Evolutionary conservation across 1,284 basidiomycete species (phyloP), one percentile per base, ranked within the genome.

Genomic region (Calocybe gambosa): DNA sequence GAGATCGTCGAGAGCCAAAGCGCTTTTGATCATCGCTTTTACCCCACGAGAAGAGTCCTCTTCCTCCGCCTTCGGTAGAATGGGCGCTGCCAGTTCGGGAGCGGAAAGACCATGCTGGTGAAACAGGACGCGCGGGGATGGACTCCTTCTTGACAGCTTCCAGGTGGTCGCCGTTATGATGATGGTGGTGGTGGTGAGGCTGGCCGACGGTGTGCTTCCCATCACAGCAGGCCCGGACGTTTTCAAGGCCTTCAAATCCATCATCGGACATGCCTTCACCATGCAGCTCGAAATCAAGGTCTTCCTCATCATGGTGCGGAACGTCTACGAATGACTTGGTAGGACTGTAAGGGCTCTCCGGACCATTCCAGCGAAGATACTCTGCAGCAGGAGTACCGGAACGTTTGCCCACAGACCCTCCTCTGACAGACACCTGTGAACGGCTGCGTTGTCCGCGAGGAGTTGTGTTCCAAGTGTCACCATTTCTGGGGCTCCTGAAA

Each of bases 191-290:
- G 43, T 77, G 73, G 15, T 77, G 71, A 16, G 75, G 68, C 47
- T 74, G 75, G 0, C 82, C 82, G 29, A 89, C 84, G 0, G 87
- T 88, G 65, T 99, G 95, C 39, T 75, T 78, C 57, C 95, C 95
- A 63, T 94, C 91, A 59, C 93, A 97, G 65, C 93, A 97, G 1
- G 93, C 93, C 26, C 92, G 78, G 20, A 95, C 92, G 58, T 96
- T 95, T 66, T 97, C 94, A 39, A 99, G 62, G 0, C 93, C 95
- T 58, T 98, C 94, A 61, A 83, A 99, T 1, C 80, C 89, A 42
- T 85, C 84, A 53, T 92, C 89, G 7, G 82, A 85, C 57, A 84
- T 70, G 16, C 77, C 77, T 35, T 84, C 85, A 33, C 82, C 84
- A 51, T 89, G 81, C 15, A 87, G 70, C 60, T 88, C 82, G 56